Evolutionary conservation across 169 alveolate species (phyloP).

Genomic region (Perkinsus chesapeaki): DNA sequence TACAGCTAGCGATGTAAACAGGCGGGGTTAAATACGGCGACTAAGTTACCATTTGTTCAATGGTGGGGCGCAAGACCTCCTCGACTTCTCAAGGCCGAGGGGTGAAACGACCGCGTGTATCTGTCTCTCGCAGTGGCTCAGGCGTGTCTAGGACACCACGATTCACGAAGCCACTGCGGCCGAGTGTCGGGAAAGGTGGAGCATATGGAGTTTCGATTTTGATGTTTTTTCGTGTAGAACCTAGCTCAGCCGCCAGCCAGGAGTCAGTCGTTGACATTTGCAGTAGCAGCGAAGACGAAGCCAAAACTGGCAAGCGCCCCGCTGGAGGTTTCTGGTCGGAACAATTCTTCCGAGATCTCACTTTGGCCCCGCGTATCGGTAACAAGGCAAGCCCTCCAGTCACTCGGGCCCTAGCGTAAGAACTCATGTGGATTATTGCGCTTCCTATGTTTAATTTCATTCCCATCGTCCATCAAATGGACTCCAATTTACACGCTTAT

Average conservation of each 20-base stretch:
- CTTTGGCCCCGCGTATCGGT: neutral
- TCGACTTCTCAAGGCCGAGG: neutral
- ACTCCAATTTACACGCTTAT: too few relatives aligned
- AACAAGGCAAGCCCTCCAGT: too few relatives aligned
- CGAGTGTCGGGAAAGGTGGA: neutral
- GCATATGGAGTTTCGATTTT: neutral
- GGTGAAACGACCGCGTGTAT: neutral
- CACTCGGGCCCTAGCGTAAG: too few relatives aligned
- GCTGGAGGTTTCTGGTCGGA: neutral
- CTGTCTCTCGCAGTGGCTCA: neutral
- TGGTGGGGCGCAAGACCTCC: neutral
- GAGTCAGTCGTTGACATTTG: neutral
- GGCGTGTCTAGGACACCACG: neutral
- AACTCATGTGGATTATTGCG: too few relatives aligned
- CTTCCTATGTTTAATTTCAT: too few relatives aligned
- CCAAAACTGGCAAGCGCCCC: neutral
- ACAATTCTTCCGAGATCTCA: neutral
- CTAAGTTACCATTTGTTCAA: too few relatives aligned
- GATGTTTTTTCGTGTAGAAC: neutral
- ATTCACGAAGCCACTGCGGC: neutral
- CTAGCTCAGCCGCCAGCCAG: neutral
- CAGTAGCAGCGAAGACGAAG: neutral
- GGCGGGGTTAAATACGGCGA: neutral
- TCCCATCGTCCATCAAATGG: too few relatives aligned
- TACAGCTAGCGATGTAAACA: neutral